Conservation (phyloP, 2,329 filamentous ascomycete genomes). For the Zalaria sp. region DNA sequence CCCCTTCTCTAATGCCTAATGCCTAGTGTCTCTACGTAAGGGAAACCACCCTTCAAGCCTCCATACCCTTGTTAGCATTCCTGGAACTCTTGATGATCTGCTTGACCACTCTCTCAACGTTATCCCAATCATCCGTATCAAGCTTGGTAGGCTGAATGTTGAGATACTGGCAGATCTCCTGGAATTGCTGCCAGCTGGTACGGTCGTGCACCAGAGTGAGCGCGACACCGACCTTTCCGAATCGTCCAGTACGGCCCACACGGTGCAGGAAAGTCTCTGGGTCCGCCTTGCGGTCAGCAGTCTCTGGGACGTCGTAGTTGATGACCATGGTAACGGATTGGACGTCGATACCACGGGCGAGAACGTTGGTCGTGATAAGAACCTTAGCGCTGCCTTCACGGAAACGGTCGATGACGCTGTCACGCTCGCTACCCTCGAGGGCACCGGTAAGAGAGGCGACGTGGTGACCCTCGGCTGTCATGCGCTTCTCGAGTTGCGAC, state of each 20-base stretch:
- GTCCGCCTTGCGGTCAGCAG: conserved; percentile 56
- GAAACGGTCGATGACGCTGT: conserved; percentile 75
- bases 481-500: conserved; percentile 67
- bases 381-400: conserved; percentile 80
- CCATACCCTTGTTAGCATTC: conserved; percentile 8
- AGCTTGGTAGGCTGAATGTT: conserved; percentile 68
- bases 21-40: no score
- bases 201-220: conserved; percentile 89
- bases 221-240: conserved; percentile 89
- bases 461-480: conserved; percentile 80
- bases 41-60: not conserved
- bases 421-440: conserved; percentile 70
- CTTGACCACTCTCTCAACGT: conserved; percentile 71
- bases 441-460: conserved; percentile 82
- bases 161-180: conserved; percentile 68
- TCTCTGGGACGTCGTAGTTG: conserved; percentile 61
- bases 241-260: conserved; percentile 91
- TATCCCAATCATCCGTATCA: conserved; percentile 79
- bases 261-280: conserved; percentile 94
- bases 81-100: conserved; percentile 54
- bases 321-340: conserved; percentile 92
- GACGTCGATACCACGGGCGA: conserved; percentile 89
- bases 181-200: conserved; percentile 65
- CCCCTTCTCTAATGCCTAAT: no score
- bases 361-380: conserved; percentile 91